Percentiles rank a stretch among this genome's conserved stretches.
Evolutionary conservation across 176 grass and related monocot species (phyloP).

Genomic region (Thalia dealbata): DNA sequence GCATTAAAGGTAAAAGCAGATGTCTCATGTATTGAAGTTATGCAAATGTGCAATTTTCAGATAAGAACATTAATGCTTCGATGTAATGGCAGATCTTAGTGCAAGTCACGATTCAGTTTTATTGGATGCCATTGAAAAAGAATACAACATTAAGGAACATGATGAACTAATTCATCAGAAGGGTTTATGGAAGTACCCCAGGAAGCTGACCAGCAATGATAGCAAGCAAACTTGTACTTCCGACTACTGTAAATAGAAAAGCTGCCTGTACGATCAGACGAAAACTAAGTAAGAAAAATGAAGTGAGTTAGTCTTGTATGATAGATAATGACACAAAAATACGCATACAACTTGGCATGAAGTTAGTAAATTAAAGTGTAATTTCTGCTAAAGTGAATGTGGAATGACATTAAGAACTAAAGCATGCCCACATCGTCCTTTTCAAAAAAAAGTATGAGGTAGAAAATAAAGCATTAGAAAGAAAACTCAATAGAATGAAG

Average conservation of each 20-base stretch:
- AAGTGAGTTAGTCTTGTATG: not conserved
- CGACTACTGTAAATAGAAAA: conserved; percentile 85
- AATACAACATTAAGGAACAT: not conserved
- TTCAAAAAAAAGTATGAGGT: too few species aligned
- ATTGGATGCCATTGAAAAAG: not conserved
- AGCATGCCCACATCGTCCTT: not conserved
- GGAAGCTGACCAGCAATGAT: conserved; percentile 82
- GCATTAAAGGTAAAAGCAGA: not conserved
- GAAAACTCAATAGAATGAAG: not conserved
- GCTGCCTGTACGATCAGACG: conserved; percentile 46
- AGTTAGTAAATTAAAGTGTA: not conserved
- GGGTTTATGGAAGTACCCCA: conserved; percentile 41
- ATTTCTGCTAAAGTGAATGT: not conserved
- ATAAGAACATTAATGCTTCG: not conserved
- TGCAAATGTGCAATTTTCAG: not conserved
- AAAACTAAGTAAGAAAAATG: not conserved
- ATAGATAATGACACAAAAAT: not conserved
- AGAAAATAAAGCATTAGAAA: too few species aligned
- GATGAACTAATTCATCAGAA: not conserved
- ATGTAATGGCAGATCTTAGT: not conserved
- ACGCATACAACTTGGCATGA: not conserved
- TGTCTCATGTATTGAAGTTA: not conserved
- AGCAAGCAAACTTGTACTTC: conserved; percentile 59
- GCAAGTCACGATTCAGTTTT: not conserved
- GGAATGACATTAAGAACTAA: not conserved